phyloP scores from a whole-genome alignment of 225 moss, liverwort and hornwort species.

The Neckera pumila region DNA sequence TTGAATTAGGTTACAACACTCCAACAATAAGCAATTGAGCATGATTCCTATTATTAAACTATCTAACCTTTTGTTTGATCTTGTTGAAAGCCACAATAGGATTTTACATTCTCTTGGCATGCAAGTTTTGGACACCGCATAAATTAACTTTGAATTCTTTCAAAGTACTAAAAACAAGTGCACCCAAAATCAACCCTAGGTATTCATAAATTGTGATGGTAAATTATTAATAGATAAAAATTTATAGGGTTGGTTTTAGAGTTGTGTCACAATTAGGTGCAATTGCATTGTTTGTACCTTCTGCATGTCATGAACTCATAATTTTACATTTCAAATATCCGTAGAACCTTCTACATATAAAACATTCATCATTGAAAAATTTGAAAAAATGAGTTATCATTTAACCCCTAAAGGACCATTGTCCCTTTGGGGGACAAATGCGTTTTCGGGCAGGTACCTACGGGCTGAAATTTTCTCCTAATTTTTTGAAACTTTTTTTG shows the following conservation, averaged over 20 bases:
- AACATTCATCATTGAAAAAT: background rate
- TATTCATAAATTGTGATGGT: background rate
- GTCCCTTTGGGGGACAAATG: no score
- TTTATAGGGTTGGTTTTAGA: background rate
- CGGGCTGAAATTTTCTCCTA: no score
- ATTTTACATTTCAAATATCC: background rate
- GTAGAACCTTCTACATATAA: background rate
- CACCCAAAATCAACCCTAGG: background rate
- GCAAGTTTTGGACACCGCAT: background rate
- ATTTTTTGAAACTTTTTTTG: no score
- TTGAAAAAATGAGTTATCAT: background rate
- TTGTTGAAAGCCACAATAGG: background rate
- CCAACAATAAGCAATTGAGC: background rate
- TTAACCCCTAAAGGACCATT: no score
- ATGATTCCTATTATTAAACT: background rate
- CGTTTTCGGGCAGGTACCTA: no score
- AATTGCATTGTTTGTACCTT: background rate
- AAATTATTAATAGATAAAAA: background rate
- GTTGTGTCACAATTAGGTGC: fast-evolving
- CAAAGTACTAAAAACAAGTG: no score
- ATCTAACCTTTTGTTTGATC: background rate
- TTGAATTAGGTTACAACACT: background rate
- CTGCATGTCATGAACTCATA: background rate
- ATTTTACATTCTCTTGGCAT: no score
- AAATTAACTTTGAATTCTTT: background rate